Percentiles rank a stretch among this genome's conserved stretches.
These are phyloP conservation scores for Lactarius evosmus DNA, from an alignment of 768 basidiomycete species.

Conservation along the genomic window DNA sequence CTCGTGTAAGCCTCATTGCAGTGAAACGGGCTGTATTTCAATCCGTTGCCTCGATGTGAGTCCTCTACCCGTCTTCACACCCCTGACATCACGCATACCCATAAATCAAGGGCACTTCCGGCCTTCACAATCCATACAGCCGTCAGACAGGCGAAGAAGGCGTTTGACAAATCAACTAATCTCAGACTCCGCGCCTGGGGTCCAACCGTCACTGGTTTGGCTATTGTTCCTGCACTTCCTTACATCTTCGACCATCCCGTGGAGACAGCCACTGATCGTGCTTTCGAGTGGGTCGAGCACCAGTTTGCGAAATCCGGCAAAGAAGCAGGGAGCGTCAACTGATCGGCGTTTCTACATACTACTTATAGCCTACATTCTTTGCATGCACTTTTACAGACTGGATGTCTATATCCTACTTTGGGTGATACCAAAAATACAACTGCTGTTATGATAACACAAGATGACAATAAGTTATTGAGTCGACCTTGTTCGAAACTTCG, in stretches of 20 bases:
- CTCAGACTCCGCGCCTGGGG: constrained; percentile 67
- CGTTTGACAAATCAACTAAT: constrained; percentile 57
- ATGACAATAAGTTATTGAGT: constrained; percentile 27
- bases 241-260: constrained; percentile 80
- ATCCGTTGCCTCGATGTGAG: constrained; percentile 77
- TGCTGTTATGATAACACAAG: constrained; percentile 14
- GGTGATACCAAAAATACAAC: constrained; percentile 5
- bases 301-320: constrained; percentile 44
- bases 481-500: constrained; percentile 6
- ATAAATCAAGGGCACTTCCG: constrained; percentile 61
- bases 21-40: constrained; percentile 78
- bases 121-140: constrained; percentile 84
- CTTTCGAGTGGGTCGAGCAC: constrained; percentile 68
- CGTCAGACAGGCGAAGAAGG: constrained; percentile 68
- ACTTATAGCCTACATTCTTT: not conserved
- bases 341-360: constrained; percentile 1
- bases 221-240: constrained; percentile 69
- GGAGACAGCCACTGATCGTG: constrained; percentile 61
- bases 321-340: constrained; percentile 29
- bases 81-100: constrained; percentile 1
- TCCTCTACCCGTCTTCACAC: constrained; percentile 22
- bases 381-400: not conserved
- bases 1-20: constrained; percentile 64
- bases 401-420: constrained; percentile 5
- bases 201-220: constrained; percentile 68